A percentile compares a stretch with the other conserved stretches of the same genome.
Conservation (phyloP, 2,329 filamentous ascomycete genomes). For the Claviceps pusilla region DNA sequence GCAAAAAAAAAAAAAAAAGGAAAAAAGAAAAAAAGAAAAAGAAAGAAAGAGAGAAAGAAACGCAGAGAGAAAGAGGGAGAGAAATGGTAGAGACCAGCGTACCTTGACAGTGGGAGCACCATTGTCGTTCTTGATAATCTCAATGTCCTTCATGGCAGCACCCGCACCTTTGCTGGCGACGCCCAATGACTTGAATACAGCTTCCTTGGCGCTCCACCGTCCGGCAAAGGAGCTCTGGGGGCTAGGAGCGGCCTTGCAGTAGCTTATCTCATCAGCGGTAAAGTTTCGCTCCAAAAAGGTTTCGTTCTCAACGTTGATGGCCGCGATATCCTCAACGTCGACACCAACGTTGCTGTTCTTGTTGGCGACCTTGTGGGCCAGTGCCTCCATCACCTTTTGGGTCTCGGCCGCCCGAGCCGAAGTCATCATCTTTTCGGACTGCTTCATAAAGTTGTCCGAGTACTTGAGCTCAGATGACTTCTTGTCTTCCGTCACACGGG, state of each 20-base stretch:
- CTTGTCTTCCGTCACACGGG: constrained; percentile 72
- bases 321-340: constrained; percentile 77
- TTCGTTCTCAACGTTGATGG: constrained; percentile 84
- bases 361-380: constrained; percentile 46
- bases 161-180: constrained; percentile 78
- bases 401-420: constrained; percentile 44
- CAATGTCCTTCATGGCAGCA: constrained; percentile 84
- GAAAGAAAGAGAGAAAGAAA: not conserved
- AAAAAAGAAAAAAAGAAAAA: not conserved
- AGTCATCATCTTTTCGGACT: constrained; percentile 38
- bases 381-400: constrained; percentile 59
- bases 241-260: constrained; percentile 66
- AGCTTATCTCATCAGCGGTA: constrained; percentile 65
- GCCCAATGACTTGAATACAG: constrained; percentile 92
- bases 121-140: constrained; percentile 66
- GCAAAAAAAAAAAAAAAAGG: too few species aligned
- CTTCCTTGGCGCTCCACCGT: constrained; percentile 94
- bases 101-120: constrained; percentile 77
- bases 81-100: constrained; percentile 27
- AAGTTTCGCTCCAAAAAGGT: constrained; percentile 95
- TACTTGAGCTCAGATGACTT: constrained; percentile 70
- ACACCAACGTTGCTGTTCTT: constrained; percentile 71
- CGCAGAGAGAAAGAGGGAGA: not conserved
- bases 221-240: constrained; percentile 87
- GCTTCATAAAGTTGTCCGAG: constrained; percentile 53